Evolutionary conservation across 2,329 filamentous ascomycete genomes (phyloP).

Genomic region (Fusarium chlamydosporum): DNA sequence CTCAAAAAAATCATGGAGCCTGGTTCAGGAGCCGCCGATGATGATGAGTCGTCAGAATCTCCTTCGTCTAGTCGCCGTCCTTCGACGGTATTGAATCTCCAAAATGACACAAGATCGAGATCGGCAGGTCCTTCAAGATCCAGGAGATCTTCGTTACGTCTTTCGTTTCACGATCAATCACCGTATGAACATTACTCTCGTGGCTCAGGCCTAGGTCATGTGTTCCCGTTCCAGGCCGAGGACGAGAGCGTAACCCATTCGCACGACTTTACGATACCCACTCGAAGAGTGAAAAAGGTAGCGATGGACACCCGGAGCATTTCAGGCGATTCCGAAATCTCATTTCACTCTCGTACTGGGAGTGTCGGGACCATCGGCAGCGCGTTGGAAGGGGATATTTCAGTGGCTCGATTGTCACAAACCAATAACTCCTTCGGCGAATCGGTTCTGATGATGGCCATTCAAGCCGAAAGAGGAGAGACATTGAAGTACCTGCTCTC

Average conservation of each 20-base stretch:
- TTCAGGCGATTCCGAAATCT: conserved; percentile 87
- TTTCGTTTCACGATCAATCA: conserved; percentile 49
- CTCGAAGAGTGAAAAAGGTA: conserved; percentile 79
- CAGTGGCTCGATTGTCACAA: conserved; percentile 81
- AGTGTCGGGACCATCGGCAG: conserved; percentile 82
- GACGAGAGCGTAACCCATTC: conserved; percentile 60
- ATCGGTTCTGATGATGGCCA: conserved; percentile 89
- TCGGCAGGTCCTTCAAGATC: conserved; percentile 47
- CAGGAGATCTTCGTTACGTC: conserved; percentile 59
- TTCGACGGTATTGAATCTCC: conserved; percentile 64
- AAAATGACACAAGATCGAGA: conserved; percentile 57
- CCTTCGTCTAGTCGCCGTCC: conserved; percentile 60
- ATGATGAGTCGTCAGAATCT: conserved; percentile 60
- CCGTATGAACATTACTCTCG: conserved; percentile 67
- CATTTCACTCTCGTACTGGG: conserved; percentile 82
- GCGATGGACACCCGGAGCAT: conserved; percentile 91
- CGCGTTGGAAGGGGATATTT: conserved; percentile 86
- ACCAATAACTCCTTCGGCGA: conserved; percentile 81
- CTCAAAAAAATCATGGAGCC: conserved; percentile 86
- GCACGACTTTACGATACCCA: conserved; percentile 50
- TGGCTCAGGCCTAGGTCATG: conserved; percentile 78
- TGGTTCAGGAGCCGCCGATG: conserved; percentile 64
- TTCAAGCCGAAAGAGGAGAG: conserved; percentile 78
- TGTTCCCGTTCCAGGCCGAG: conserved; percentile 85
- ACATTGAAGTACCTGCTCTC: conserved; percentile 85